Base-by-base conservation (phyloP, 495 filamentous ascomycete species). In the Letharia columbiana region DNA sequence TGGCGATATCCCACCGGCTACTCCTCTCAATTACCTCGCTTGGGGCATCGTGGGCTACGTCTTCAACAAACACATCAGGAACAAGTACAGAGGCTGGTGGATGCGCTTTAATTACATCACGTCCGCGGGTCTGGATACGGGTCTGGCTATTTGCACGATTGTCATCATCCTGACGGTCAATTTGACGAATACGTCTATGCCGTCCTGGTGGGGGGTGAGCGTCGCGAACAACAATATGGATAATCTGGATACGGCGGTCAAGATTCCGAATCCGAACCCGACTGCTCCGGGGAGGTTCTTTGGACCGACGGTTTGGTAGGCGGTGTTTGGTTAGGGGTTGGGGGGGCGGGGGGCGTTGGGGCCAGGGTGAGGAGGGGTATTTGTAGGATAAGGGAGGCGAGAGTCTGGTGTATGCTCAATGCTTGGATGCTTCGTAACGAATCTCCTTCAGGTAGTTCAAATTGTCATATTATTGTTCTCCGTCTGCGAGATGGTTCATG, bases 91-190 rank as follows among this genome's bases (percentile, higher is more conserved):
- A 42, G 87, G 87, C 42, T 90, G 87, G 88, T 90, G 87, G 88
- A 78, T 87, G 78, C 84, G 87, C 67, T 91, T 90, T 74, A 92
- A 91, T 78, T 92, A 91, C 73, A 79, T 91, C 69, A 82, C 86
- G 0, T 89, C 87, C 31, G 88, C 89, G 0, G 89, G 84, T 5
- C 77, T 92, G 66, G 87, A 90, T 70, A 82, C 83, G 59, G 89
- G 88, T 17, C 77, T 91, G 33, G 82, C 83, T 3, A 74, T 91
- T 10, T 81, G 78, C 59, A 89, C 87, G 0, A 82, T 92, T 61
- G 70, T 91, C 33, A 88, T 91, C 62, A 89, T 92, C 79, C 81
- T 91, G 62, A 78, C 87, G 0, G 76, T 91, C 9, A 81, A 83
- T 40, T 61, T 85, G 65, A 81, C 83, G 33, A 71, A 77, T 18